These are phyloP conservation scores for Amorphotheca resinae DNA, from an alignment of 495 filamentous ascomycete species.

Conservation along the genomic window DNA sequence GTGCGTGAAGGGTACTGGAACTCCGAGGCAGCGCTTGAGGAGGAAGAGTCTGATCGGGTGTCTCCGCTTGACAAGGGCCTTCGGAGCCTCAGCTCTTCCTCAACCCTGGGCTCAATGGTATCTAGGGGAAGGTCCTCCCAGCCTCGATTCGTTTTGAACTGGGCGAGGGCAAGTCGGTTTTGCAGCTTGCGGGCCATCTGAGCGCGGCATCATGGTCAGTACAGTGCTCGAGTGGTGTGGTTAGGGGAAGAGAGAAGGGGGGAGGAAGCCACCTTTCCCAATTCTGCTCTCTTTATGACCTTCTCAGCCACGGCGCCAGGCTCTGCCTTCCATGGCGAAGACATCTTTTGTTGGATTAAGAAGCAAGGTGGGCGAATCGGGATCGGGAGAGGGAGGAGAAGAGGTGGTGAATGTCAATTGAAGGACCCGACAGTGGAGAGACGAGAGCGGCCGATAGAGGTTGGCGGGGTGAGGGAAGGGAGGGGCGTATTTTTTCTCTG, in stretches of 20 bases:
- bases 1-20: constrained; percentile 36
- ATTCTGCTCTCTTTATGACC: constrained; percentile 60
- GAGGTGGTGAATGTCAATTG: background rate
- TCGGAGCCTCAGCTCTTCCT: constrained; percentile 57
- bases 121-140: constrained; percentile 68
- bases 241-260: background rate
- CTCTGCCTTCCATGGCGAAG: constrained; percentile 44
- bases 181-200: constrained; percentile 87
- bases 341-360: constrained; percentile 35
- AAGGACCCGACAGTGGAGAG: constrained; percentile 1
- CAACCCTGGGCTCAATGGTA: constrained; percentile 59
- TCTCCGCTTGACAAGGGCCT: constrained; percentile 43
- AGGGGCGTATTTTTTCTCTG: no score
- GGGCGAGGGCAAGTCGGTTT: constrained; percentile 85
- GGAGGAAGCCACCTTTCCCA: constrained; percentile 57
- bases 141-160: constrained; percentile 91
- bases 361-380: background rate
- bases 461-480: background rate
- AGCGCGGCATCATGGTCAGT: constrained; percentile 2
- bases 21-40: constrained; percentile 41
- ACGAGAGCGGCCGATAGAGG: background rate
- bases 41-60: constrained; percentile 66
- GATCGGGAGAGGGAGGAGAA: background rate
- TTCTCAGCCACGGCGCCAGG: constrained; percentile 56
- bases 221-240: background rate